phyloP scores from a whole-genome alignment of 805 yeast genomes.

The Teunomyces pallodes region DNA sequence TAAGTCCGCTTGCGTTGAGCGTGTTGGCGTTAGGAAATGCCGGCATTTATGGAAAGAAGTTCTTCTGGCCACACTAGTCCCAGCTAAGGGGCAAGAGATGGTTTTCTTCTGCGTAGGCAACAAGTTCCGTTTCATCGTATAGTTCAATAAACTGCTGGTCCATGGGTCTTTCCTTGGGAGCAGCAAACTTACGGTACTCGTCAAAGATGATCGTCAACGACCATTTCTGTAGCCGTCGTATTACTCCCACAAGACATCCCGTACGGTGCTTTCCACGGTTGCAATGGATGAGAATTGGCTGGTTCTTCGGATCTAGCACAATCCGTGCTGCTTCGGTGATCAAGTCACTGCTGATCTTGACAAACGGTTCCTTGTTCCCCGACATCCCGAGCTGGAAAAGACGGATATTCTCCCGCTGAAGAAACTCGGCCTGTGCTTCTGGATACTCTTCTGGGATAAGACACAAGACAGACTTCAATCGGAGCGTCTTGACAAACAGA shows the following conservation, averaged over 20 bases:
- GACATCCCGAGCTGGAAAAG: constrained; percentile 88
- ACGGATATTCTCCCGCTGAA: constrained; percentile 57
- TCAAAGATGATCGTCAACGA: constrained; percentile 91
- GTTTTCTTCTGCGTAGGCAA: constrained; percentile 47
- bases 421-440: constrained; percentile 62
- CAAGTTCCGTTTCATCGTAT: constrained; percentile 68
- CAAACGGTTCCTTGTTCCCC: constrained; percentile 95
- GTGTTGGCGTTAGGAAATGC: constrained; percentile 61
- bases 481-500: constrained; percentile 57
- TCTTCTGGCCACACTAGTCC: constrained; percentile 50
- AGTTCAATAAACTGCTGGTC: constrained; percentile 95
- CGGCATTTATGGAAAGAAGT: constrained; percentile 66
- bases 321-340: constrained; percentile 80
- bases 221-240: constrained; percentile 88
- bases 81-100: constrained; percentile 69
- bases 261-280: constrained; percentile 97
- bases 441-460: constrained; percentile 93
- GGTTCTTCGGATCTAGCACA: constrained; percentile 80
- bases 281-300: constrained; percentile 91
- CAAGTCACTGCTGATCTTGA: constrained; percentile 61
- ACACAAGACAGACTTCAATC: constrained; percentile 73
- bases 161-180: constrained; percentile 91
- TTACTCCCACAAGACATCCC: constrained; percentile 92
- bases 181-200: constrained; percentile 91
- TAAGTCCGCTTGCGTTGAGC: constrained; percentile 61